phyloP scores from a whole-genome alignment of 805 yeast genomes.

The Yarrowia deformans region DNA sequence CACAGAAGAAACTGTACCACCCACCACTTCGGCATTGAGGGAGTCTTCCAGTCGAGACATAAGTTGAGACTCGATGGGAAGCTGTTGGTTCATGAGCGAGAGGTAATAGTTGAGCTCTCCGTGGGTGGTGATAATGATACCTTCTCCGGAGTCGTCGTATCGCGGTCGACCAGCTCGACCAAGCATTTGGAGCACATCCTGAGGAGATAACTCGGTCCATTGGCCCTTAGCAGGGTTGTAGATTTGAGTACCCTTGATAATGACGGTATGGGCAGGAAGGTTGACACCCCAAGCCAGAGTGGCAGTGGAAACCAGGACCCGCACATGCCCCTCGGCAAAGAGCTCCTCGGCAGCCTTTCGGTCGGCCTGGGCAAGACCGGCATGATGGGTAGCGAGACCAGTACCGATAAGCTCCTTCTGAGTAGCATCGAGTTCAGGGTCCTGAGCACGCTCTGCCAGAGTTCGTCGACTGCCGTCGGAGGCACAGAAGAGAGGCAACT shows the following conservation, averaged over 20 bases:
- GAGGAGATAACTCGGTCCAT: constrained; percentile 94
- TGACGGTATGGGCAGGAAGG: constrained; percentile 92
- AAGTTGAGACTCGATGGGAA: constrained; percentile 91
- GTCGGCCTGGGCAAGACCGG: constrained; percentile 78
- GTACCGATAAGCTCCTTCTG: constrained; percentile 56
- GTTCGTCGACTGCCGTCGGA: constrained; percentile 52
- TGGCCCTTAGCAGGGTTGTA: constrained; percentile 89
- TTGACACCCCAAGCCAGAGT: constrained; percentile 98
- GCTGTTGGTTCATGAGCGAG: constrained; percentile 87
- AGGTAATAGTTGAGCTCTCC: constrained; percentile 86
- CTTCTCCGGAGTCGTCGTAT: constrained; percentile 91
- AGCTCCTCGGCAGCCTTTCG: constrained; percentile 81
- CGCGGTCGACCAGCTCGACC: constrained; percentile 98
- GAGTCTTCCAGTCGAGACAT: constrained; percentile 73
- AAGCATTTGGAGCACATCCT: constrained; percentile 94
- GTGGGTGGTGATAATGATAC: constrained; percentile 88
- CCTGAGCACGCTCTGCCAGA: constrained; percentile 66
- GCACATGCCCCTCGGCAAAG: constrained; percentile 87
- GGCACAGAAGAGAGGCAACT: constrained; percentile 53
- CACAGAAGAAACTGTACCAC: constrained; percentile 67
- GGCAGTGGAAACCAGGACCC: constrained; percentile 86
- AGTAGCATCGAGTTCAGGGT: constrained; percentile 43
- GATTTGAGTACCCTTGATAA: constrained; percentile 90
- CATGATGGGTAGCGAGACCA: constrained; percentile 92
- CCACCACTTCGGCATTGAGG: constrained; percentile 85